phyloP scores from a whole-genome alignment of 108 stramenopile species.

The Nitzschia palea region DNA sequence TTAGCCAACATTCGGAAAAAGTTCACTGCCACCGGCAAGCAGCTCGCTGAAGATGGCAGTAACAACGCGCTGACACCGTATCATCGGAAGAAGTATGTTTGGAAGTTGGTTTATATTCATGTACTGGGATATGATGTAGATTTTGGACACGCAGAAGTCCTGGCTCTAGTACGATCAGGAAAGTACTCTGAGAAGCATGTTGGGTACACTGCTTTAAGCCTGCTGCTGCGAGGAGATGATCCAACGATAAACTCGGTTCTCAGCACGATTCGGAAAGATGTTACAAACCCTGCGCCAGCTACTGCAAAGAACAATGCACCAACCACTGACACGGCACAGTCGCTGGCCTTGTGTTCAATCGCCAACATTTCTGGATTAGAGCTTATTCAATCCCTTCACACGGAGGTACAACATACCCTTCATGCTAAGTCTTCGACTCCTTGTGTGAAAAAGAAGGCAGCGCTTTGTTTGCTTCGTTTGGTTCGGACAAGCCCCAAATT shows the following conservation, averaged over 20 bases:
- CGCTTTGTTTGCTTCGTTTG: conserved; percentile 89
- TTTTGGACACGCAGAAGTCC: conserved; percentile 96
- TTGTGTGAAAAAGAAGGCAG: conserved; percentile 93
- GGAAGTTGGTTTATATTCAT: conserved; percentile 99
- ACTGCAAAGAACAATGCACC: conserved; percentile 58
- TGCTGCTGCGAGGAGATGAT: conserved; percentile 88
- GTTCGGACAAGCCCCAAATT: conserved; percentile 87
- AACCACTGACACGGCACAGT: conserved; percentile 70
- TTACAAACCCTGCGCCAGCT: conserved; percentile 57
- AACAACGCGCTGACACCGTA: conserved; percentile 85
- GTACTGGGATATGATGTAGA: conserved; percentile 99
- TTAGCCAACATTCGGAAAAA: conserved; percentile 98
- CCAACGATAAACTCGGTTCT: conserved; percentile 86
- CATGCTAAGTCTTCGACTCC: conserved; percentile 83
- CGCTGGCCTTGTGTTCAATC: conserved; percentile 80
- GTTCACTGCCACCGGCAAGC: conserved; percentile 81
- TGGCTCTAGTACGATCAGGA: conserved; percentile 82
- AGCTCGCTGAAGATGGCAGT: conserved; percentile 72
- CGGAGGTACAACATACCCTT: conserved; percentile 85
- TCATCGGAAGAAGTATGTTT: conserved; percentile 97
- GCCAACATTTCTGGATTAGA: conserved; percentile 88
- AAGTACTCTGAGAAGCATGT: conserved; percentile 95
- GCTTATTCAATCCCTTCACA: conserved; percentile 83
- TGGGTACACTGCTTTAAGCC: conserved; percentile 93
- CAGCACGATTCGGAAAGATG: conserved; percentile 86